Percentiles rank a stretch among this genome's conserved stretches.
phyloP scores from a whole-genome alignment of 306 rosid genomes.

The Ochetophila trinervis region DNA sequence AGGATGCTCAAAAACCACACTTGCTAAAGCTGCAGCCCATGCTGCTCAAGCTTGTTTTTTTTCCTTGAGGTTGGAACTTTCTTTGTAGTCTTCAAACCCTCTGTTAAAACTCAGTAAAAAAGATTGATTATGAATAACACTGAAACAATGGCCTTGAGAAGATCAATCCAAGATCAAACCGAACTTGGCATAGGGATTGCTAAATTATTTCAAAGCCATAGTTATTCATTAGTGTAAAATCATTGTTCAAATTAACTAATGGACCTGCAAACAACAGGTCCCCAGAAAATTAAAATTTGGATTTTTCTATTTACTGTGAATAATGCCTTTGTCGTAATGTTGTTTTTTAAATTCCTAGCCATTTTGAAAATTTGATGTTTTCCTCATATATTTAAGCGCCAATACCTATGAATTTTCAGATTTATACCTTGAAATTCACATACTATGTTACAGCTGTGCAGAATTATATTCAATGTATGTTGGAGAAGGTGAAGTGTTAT shows the following conservation, averaged over 20 bases:
- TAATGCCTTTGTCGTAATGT: background rate
- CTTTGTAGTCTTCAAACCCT: background rate
- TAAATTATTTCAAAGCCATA: background rate
- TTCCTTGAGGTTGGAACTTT: conserved; percentile 71
- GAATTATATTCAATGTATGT: conserved; percentile 91
- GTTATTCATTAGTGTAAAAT: background rate
- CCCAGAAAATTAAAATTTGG: background rate
- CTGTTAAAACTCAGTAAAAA: background rate
- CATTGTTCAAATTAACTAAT: background rate
- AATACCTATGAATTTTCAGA: background rate
- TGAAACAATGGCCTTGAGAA: background rate
- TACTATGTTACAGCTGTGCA: conserved; percentile 69
- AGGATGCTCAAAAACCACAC: conserved; percentile 94
- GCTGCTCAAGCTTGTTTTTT: conserved; percentile 91
- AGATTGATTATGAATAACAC: background rate
- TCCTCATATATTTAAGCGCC: background rate
- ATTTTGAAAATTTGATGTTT: background rate
- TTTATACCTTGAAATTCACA: conserved; percentile 22
- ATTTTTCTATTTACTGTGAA: background rate
- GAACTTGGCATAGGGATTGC: background rate
- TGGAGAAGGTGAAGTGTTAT: conserved; percentile 89
- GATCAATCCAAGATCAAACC: background rate
- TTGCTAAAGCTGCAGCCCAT: conserved; percentile 93
- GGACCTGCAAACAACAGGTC: background rate
- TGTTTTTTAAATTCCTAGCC: background rate